phyloP scores from a whole-genome alignment of 1,139 yeast genomes.

The Saccharomyces uvarum region DNA sequence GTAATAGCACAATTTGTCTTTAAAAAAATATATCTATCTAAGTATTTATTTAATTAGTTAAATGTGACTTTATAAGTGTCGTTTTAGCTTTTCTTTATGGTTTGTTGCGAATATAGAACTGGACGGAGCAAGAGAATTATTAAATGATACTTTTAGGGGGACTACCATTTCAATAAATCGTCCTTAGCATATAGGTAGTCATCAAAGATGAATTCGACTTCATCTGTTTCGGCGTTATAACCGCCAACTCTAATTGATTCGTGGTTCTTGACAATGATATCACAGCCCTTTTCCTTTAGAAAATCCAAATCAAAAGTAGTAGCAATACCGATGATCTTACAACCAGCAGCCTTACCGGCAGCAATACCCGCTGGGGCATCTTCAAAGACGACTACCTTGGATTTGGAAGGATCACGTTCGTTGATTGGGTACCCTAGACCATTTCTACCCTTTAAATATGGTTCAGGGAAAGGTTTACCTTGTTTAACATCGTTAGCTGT shows the following conservation, averaged over 20 bases:
- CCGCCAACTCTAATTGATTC: slow-evolving; percentile 39
- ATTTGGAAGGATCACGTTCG: slow-evolving; percentile 30
- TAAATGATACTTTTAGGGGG: neutral
- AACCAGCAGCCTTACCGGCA: slow-evolving; percentile 82
- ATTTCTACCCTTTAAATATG: slow-evolving; percentile 61
- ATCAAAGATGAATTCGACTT: slow-evolving; percentile 31
- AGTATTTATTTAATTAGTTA: neutral
- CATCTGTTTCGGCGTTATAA: slow-evolving; percentile 32
- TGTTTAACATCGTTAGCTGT: slow-evolving; percentile 70
- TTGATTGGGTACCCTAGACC: slow-evolving; percentile 45
- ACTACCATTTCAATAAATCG: slow-evolving; percentile 30
- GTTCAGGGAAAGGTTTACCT: slow-evolving; percentile 83
- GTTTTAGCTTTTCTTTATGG: neutral
- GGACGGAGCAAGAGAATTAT: neutral
- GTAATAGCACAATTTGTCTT: neutral
- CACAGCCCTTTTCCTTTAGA: slow-evolving; percentile 70
- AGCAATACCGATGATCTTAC: slow-evolving; percentile 74
- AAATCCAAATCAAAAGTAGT: slow-evolving; percentile 66
- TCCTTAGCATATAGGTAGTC: slow-evolving; percentile 34
- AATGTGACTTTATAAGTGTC: neutral
- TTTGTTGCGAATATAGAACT: neutral
- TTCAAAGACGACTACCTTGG: slow-evolving; percentile 60
- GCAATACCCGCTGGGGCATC: slow-evolving; percentile 84
- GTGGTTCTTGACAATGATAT: slow-evolving; percentile 69
- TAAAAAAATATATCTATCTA: neutral